These are phyloP conservation scores for Litchi chinensis DNA, from an alignment of 345 rosid genomes.

Conservation along the genomic window DNA sequence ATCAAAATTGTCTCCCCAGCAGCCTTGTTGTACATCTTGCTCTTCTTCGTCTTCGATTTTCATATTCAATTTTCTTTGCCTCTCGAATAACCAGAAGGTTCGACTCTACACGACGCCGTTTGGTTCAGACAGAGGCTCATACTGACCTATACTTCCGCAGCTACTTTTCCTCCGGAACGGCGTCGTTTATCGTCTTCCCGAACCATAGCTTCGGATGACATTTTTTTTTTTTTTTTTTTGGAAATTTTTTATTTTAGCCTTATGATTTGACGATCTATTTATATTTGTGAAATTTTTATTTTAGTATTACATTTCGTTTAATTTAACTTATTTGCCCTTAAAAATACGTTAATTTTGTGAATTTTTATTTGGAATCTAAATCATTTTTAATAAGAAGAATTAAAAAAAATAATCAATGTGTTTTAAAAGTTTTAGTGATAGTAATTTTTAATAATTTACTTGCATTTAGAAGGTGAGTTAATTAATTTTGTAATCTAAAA, in stretches of 20 bases:
- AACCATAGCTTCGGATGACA: not conserved
- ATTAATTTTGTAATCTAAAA: too few relatives aligned
- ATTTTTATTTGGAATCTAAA: too few relatives aligned
- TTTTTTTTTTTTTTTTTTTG: not conserved
- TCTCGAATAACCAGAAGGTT: constrained; percentile 36
- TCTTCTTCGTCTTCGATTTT: not conserved
- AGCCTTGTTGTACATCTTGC: constrained; percentile 30
- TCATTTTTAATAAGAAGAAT: too few relatives aligned
- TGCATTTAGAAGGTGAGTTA: too few relatives aligned
- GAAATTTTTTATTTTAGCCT: not conserved
- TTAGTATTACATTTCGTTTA: too few relatives aligned
- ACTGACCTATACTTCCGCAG: not conserved
- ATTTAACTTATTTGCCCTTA: too few relatives aligned
- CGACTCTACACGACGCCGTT: constrained; percentile 5
- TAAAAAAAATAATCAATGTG: too few relatives aligned
- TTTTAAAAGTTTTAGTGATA: too few relatives aligned
- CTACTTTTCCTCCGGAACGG: not conserved
- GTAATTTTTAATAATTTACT: too few relatives aligned
- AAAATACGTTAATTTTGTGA: too few relatives aligned
- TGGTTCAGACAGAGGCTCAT: constrained; percentile 45
- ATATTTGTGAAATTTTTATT: too few relatives aligned
- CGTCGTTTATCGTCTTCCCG: not conserved
- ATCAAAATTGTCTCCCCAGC: constrained; percentile 28
- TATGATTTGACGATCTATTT: too few relatives aligned
- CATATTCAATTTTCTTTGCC: constrained; percentile 12